Evolutionary conservation across 2,329 filamentous ascomycete genomes (phyloP), one percentile per base, ranked within the genome.

Genomic region (Aspergillus sergii): DNA sequence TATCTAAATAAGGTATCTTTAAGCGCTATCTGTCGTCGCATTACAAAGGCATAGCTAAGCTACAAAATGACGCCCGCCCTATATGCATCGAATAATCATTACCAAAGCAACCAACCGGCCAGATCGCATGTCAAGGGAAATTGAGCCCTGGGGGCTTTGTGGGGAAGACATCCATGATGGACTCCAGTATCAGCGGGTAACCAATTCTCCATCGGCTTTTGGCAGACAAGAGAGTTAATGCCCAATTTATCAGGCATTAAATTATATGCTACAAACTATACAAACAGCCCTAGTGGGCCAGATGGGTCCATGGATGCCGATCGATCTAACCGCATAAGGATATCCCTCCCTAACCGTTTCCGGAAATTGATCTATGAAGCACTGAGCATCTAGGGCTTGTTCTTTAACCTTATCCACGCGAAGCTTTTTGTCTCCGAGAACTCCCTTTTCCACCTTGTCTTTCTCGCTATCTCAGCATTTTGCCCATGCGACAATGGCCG

Each of bases 341-440:
- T 39, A 55, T 28, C 19, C 6, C 51, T 36, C 10, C 4, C 51
- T 54, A 54, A 23, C 51, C 30, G 30, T 54, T 54, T 54, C 10
- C 51, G 51, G 51, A 54, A 36, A 54, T 36, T 30, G 51, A 19
- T 54, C 51, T 54, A 36, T 54, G 19, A 19, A 54, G 30, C 51
- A 3, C 51, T 54, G 51, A 36, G 10, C 30, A 36, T 36, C 19
- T 54, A 36, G 51, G 51, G 51, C 51, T 55, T 23, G n/a, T 41
- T 36, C 8, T 39, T 36, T 39, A 55, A 55, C 51, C 36, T 26
- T 55, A 55, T 39, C 9, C 6, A 36, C 10, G 34, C 21, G 32
- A 55, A 55, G 32, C 51, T 39, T 55, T 55, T 55, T 39, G 21
- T 55, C n/a, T 55, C 32, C 32, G n/a, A 9, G 32, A 23, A n/a